A percentile compares a stretch with the other conserved stretches of the same genome.
phyloP scores from a whole-genome alignment of 768 basidiomycete genomes.

The Amanita pseudoporphyria region DNA sequence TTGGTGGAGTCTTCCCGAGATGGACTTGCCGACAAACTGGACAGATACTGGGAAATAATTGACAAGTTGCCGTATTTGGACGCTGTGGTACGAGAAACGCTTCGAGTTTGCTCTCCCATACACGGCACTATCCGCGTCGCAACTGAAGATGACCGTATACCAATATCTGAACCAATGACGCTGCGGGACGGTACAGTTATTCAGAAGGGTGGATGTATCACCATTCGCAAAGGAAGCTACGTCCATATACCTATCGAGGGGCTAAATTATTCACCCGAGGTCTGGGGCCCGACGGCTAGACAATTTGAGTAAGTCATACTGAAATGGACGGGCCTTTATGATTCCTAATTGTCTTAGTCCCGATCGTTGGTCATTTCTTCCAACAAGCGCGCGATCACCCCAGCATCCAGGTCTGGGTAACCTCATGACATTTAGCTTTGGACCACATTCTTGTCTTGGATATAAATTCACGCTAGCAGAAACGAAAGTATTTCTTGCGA shows the following conservation, averaged over 20 bases:
- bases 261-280: conserved; percentile 36
- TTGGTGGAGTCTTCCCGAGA: conserved; percentile 8
- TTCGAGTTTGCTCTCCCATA: conserved; percentile 47
- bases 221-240: conserved; percentile 43
- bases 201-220: conserved; percentile 26
- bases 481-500: conserved; percentile 41
- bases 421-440: conserved; percentile 45
- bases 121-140: conserved; percentile 52
- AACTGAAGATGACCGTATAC: conserved; percentile 41
- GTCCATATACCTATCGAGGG: conserved; percentile 53
- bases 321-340: background rate
- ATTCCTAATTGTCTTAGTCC: conserved; percentile 27
- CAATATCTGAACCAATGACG: conserved; percentile 35
- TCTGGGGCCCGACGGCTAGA: conserved; percentile 46
- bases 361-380: conserved; percentile 40
- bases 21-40: conserved; percentile 6
- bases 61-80: conserved; percentile 45
- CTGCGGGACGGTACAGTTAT: conserved; percentile 29
- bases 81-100: conserved; percentile 44
- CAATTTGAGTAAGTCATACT: conserved; percentile 39
- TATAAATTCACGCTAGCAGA: conserved; percentile 37
- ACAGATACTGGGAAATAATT: conserved; percentile 23
- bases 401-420: conserved; percentile 38
- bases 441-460: conserved; percentile 40
- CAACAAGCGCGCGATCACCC: conserved; percentile 23